Evolutionary conservation across 495 filamentous ascomycete species (phyloP).

Genomic region (Penicillium daleae): DNA sequence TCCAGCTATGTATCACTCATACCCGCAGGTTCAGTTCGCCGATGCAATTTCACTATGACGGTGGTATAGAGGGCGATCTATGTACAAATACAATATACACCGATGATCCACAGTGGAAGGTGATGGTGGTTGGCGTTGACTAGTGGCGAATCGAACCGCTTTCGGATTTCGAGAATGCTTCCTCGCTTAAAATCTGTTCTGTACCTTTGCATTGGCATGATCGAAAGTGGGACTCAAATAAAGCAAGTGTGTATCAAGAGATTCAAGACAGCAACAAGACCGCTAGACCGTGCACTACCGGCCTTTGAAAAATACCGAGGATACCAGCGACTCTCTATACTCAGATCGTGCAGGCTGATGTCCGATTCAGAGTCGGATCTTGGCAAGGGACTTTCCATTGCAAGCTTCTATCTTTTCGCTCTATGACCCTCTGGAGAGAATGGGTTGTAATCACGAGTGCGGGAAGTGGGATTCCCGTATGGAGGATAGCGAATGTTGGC

Average conservation of each 20-base stretch:
- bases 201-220: background rate
- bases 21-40: too few species aligned
- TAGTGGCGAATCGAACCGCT: constrained; percentile 4
- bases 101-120: constrained; percentile 17
- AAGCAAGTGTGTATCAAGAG: too few species aligned
- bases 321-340: background rate
- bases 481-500: background rate
- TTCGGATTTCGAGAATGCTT: background rate
- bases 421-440: background rate
- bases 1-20: background rate
- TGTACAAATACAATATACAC: too few species aligned
- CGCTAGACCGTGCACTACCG: too few species aligned
- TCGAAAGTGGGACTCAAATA: background rate
- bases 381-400: background rate
- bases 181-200: background rate
- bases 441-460: background rate
- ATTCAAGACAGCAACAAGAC: too few species aligned
- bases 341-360: background rate
- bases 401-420: background rate
- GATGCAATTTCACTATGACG: too few species aligned
- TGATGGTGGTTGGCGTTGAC: constrained; percentile 1
- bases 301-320: too few species aligned
- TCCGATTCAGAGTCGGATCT: background rate
- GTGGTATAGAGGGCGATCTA: too few species aligned
- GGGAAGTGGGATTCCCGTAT: background rate